Evolutionary conservation across 345 rosid species (phyloP).

Genomic region (Pelargonium nanum): DNA sequence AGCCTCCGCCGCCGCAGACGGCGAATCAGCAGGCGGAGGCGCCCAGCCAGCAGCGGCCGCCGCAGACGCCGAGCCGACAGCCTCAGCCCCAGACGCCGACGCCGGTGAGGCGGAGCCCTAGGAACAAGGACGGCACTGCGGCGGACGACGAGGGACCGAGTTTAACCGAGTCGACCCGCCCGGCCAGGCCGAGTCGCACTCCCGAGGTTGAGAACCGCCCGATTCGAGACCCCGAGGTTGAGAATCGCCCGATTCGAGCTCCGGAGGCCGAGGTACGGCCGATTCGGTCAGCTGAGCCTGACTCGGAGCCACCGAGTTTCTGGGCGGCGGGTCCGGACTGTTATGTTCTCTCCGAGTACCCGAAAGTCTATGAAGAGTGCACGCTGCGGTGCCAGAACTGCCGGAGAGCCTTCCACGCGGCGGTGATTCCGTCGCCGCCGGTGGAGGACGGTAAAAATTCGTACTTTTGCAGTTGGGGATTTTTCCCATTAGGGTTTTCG

Average conservation of each 20-base stretch:
- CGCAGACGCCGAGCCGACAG: neutral
- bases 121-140: neutral
- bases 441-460: conserved; percentile 33
- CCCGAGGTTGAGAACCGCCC: neutral
- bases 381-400: conserved; percentile 67
- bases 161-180: conserved; percentile 15
- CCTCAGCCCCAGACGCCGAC: neutral
- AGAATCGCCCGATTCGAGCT: neutral
- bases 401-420: conserved; percentile 75
- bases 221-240: neutral
- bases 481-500: conserved; percentile 57
- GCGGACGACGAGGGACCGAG: conserved; percentile 13
- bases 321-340: conserved; percentile 97
- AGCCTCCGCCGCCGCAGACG: conserved; percentile 5
- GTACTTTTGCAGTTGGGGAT: conserved; percentile 68
- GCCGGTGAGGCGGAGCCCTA: conserved; percentile 7
- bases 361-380: conserved; percentile 63
- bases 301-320: conserved; percentile 31
- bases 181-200: conserved; percentile 6
- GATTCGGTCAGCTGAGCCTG: neutral
- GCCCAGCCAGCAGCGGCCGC: neutral
- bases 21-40: neutral
- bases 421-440: conserved; percentile 48
- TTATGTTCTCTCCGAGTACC: conserved; percentile 60
- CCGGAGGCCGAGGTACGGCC: neutral